phyloP scores from a whole-genome alignment of 768 basidiomycete genomes.

The Phaffia australis region DNA sequence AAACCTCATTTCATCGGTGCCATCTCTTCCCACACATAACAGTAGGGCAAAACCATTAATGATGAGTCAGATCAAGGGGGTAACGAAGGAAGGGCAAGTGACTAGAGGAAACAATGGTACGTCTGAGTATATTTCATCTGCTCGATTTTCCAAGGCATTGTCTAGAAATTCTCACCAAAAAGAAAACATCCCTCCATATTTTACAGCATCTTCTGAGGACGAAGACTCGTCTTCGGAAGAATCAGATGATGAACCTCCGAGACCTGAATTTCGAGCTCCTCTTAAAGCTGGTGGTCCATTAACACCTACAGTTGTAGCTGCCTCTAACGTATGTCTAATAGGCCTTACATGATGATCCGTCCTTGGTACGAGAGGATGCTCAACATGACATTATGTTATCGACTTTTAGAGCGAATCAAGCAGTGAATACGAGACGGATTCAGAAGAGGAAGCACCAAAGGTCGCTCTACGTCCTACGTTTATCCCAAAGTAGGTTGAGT shows the following conservation, averaged over 20 bases:
- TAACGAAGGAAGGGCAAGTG: no score
- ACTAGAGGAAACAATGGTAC: not conserved
- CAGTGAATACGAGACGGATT: constrained; percentile 34
- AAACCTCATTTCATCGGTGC: no score
- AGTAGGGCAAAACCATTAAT: no score
- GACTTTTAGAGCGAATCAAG: constrained; percentile 25
- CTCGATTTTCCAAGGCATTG: not conserved
- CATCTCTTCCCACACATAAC: no score
- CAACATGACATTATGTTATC: constrained; percentile 34
- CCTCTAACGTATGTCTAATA: constrained; percentile 34
- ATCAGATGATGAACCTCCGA: constrained; percentile 13
- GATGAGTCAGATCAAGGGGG: no score
- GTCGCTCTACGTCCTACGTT: constrained; percentile 84
- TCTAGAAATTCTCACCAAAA: not conserved
- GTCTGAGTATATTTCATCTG: not conserved
- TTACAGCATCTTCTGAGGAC: not conserved
- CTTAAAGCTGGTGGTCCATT: constrained; percentile 8
- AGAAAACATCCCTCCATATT: not conserved
- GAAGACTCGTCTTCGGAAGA: constrained; percentile 23
- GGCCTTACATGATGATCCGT: constrained; percentile 22
- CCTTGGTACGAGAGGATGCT: constrained; percentile 31
- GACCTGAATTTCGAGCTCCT: constrained; percentile 21
- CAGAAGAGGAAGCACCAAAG: constrained; percentile 40
- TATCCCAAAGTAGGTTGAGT: constrained; percentile 69
- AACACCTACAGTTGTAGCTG: constrained; percentile 38